These are phyloP conservation scores for Microcos paniculata DNA, from an alignment of 345 rosid species.

Conservation along the genomic window DNA sequence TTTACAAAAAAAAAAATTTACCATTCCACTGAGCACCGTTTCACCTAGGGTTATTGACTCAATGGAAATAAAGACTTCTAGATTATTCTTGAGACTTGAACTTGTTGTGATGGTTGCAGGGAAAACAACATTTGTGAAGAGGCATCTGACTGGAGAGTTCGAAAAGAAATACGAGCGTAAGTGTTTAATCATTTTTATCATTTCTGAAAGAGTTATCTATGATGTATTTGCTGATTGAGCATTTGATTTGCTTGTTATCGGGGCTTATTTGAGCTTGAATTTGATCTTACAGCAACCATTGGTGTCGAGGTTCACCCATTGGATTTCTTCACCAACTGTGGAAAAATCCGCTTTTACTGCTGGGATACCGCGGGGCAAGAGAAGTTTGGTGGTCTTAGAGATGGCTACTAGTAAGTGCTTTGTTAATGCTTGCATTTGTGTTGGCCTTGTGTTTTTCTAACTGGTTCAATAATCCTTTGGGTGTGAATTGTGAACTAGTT, in stretches of 20 bases:
- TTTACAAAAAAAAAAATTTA: no score
- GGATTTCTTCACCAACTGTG: conserved; percentile 92
- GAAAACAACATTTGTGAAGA: conserved; percentile 85
- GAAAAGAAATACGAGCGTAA: conserved; percentile 96
- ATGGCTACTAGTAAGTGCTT: conserved; percentile 86
- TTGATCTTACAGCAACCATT: conserved; percentile 60
- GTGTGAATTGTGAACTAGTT: no score
- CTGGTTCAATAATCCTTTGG: neutral
- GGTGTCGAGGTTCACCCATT: conserved; percentile 97
- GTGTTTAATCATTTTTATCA: conserved; percentile 20
- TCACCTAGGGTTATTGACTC: no score
- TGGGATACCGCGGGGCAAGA: conserved; percentile 99
- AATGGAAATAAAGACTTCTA: no score
- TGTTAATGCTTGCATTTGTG: neutral
- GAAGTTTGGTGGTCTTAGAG: conserved; percentile 93
- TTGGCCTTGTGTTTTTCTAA: neutral
- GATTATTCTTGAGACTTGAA: no score
- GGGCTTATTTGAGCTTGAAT: neutral
- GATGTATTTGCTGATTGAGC: neutral
- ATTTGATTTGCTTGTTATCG: neutral
- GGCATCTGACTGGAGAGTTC: conserved; percentile 95
- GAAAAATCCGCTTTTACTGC: conserved; percentile 87
- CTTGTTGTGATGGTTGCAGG: conserved; percentile 38
- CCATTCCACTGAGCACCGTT: no score
- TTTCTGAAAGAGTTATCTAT: no score